Evolutionary conservation across 495 filamentous ascomycete species (phyloP).

Genomic region (Geoglossum glabrum): DNA sequence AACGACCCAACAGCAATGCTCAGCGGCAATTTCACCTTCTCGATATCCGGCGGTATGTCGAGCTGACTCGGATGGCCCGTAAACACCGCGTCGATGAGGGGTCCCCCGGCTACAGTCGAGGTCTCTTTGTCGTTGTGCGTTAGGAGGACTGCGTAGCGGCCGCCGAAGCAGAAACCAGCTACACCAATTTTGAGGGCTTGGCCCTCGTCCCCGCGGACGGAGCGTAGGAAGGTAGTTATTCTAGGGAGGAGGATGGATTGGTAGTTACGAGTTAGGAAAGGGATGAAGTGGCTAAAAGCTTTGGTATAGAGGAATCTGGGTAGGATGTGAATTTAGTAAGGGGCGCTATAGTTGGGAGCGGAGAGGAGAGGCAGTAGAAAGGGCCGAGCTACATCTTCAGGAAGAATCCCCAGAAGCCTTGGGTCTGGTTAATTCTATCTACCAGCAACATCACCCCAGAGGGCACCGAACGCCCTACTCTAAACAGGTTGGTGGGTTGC

Average conservation of each 20-base stretch:
- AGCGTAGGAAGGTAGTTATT: conserved; percentile 25
- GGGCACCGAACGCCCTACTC: not conserved
- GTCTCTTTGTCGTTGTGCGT: not conserved
- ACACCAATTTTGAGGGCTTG: conserved; percentile 21
- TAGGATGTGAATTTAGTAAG: not conserved
- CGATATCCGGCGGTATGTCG: conserved; percentile 31
- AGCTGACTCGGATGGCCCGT: conserved; percentile 35
- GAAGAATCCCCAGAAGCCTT: conserved; percentile 6
- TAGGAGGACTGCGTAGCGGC: conserved; percentile 21
- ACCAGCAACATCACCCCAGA: not conserved
- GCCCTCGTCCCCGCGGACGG: conserved; percentile 20
- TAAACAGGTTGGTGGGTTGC: not conserved
- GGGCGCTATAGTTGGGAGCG: no score
- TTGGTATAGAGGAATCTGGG: conserved; percentile 11
- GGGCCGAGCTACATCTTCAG: conserved; percentile 9
- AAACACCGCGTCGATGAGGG: conserved; percentile 31
- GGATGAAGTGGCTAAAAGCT: conserved; percentile 11
- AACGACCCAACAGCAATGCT: conserved; percentile 34
- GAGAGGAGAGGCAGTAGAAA: not conserved
- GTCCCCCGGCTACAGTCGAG: conserved; percentile 6
- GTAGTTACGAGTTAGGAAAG: conserved; percentile 20
- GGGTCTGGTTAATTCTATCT: not conserved
- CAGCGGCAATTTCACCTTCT: conserved; percentile 29
- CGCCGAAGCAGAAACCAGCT: conserved; percentile 43
- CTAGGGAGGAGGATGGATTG: conserved; percentile 21